Base-by-base conservation (phyloP, 192 early-diverging fungal genomes). In the Lunasporangiospora selenospora region DNA sequence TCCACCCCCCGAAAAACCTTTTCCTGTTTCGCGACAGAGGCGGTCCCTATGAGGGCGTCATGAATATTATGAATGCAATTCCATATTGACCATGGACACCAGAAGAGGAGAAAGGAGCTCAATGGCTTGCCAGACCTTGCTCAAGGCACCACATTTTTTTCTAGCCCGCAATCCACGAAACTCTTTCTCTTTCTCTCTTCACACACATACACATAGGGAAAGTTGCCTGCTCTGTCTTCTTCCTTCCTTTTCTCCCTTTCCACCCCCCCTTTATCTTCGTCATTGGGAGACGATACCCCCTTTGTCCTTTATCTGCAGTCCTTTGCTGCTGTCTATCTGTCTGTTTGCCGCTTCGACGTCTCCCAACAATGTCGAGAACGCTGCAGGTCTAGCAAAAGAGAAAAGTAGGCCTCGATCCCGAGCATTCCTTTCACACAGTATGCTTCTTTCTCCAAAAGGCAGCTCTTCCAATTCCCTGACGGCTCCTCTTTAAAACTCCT, bases 281-380 rank as follows among this genome's bases (percentile, higher is more conserved):
- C 24, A 21, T 19, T 16, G n/a, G n/a, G n/a, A n/a, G n/a, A n/a
- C n/a, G n/a, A n/a, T n/a, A n/a, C n/a, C 21, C 55, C 36, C 30
- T 21, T 38, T 19, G 12, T 0, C 23, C 45, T 10, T 26, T 0
- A 32, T 39, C 34, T 21, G 42, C 12, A 42, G 11, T 2, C 26
- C 36, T 37, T 10, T 16, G 16, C 15, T 37, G 30, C 15, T 44
- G 23, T 62, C 40, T 34, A 42, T 44, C 40, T 44, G 30, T 52
- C 31, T 31, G 39, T 30, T 38, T 29, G 27, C 39, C 49, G 40
- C 39, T 52, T 48, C 50, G 45, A 30, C 45, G 40, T 50, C 41
- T 52, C 58, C 47, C 44, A 29, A 36, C 29, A 33, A 60, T 44
- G 12, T 39, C 34, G 29, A 49, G 31, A 16, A 10, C 3, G 33